A percentile compares a stretch with the other conserved stretches of the same genome.
These are phyloP conservation scores for Pleurotus pulmonarius DNA, from an alignment of 768 basidiomycete species.

Conservation along the genomic window DNA sequence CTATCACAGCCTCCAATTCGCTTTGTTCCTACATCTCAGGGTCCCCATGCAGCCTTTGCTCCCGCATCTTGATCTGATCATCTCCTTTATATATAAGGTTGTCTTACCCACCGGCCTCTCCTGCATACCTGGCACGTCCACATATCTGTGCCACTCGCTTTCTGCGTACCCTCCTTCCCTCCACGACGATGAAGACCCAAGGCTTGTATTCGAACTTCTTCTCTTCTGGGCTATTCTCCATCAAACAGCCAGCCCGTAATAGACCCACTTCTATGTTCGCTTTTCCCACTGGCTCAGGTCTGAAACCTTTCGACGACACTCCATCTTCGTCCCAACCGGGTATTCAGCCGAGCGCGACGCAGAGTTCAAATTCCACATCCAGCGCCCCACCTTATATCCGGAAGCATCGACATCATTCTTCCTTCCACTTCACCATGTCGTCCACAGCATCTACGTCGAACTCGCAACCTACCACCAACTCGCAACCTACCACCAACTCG, in stretches of 20 bases:
- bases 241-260: not conserved
- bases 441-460: not conserved
- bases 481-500: too few relatives aligned
- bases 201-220: slow-evolving; percentile 8
- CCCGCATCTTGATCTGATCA: slow-evolving; percentile 9
- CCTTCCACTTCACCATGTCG: slow-evolving; percentile 2
- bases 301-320: not conserved
- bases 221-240: slow-evolving; percentile 4
- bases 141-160: not conserved
- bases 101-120: not conserved
- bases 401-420: not conserved
- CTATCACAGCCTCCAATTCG: slow-evolving; percentile 1
- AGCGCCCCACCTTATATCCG: slow-evolving; percentile 8
- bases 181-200: not conserved
- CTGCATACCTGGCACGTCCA: not conserved
- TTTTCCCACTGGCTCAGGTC: not conserved
- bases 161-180: not conserved
- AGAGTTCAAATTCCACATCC: not conserved
- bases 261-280: slow-evolving; percentile 5
- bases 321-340: not conserved
- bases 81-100: not conserved
- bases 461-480: not conserved
- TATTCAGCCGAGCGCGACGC: not conserved
- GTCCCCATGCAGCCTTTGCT: slow-evolving; percentile 2
- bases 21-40: slow-evolving; percentile 1